Evolutionary conservation across 345 rosid species (phyloP).

Genomic region (Syzygium aqueum): DNA sequence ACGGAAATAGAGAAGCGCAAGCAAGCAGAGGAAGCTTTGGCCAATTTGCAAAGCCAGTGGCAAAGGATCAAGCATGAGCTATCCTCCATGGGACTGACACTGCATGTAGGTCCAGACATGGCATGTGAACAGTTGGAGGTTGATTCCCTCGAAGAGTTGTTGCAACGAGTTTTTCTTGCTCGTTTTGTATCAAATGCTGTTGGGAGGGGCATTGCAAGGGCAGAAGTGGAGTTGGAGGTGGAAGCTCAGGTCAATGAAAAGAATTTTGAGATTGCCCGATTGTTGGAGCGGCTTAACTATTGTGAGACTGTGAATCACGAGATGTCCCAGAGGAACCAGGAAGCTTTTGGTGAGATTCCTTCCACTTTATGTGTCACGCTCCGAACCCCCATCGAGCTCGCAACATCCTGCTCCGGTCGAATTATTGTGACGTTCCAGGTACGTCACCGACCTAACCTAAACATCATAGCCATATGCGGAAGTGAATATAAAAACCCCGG

Average conservation of each 20-base stretch:
- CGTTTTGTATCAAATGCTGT: conserved; percentile 54
- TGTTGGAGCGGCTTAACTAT: conserved; percentile 62
- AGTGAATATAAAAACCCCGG: too few species aligned
- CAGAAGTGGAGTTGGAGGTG: conserved; percentile 63
- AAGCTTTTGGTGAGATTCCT: conserved; percentile 53
- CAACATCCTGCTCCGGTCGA: too few species aligned
- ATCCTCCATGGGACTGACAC: conserved; percentile 34
- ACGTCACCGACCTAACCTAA: too few species aligned
- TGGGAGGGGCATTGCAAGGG: conserved; percentile 56
- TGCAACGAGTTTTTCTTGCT: conserved; percentile 39
- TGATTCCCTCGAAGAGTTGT: conserved; percentile 42
- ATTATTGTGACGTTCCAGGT: too few species aligned
- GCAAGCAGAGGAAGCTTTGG: conserved; percentile 56
- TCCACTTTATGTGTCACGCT: too few species aligned
- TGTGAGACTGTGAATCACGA: conserved; percentile 77
- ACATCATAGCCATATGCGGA: too few species aligned
- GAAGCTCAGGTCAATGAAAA: conserved; percentile 55
- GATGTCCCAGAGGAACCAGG: conserved; percentile 90
- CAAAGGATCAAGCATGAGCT: conserved; percentile 52
- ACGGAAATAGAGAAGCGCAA: conserved; percentile 64
- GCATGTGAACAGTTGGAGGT: conserved; percentile 21
- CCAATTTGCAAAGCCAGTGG: conserved; percentile 47
- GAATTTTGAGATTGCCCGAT: conserved; percentile 74
- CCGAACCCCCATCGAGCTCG: too few species aligned
- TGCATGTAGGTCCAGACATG: conserved; percentile 36